A percentile compares a stretch with the other conserved stretches of the same genome.
These are phyloP conservation scores for Penicillium aurantiogriseum DNA, from an alignment of 2,329 filamentous ascomycete genomes.

Conservation along the genomic window DNA sequence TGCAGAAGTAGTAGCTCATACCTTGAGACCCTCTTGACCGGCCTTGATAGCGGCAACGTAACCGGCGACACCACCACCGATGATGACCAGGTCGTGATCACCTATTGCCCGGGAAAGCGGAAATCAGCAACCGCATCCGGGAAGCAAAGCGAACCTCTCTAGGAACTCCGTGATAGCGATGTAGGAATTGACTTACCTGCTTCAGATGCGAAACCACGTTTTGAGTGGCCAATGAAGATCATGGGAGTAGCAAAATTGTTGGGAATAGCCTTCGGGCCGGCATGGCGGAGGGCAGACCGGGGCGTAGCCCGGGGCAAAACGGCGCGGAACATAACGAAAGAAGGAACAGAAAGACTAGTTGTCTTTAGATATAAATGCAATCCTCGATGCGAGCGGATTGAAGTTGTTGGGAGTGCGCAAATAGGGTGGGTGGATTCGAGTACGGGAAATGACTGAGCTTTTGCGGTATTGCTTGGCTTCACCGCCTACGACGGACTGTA, in stretches of 20 bases:
- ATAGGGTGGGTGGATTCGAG: constrained; percentile 17
- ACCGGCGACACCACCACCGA: constrained; percentile 95
- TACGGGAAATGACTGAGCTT: constrained; percentile 26
- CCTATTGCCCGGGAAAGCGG: constrained; percentile 51
- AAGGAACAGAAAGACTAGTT: constrained; percentile 29
- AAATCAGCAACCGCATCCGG: constrained; percentile 24
- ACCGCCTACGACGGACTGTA: neutral
- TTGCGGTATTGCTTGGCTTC: constrained; percentile 27
- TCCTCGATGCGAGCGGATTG: constrained; percentile 27
- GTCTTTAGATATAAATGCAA: constrained; percentile 25
- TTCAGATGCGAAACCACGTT: constrained; percentile 58
- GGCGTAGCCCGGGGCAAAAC: constrained; percentile 51
- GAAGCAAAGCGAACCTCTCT: constrained; percentile 16
- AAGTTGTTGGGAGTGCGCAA: constrained; percentile 19
- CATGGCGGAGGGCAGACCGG: constrained; percentile 43
- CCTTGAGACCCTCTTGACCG: constrained; percentile 94
- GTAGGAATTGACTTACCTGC: constrained; percentile 36
- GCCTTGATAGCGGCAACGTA: constrained; percentile 99
- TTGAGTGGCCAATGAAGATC: constrained; percentile 49
- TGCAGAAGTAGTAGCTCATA: constrained; percentile 44
- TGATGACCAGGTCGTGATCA: constrained; percentile 95
- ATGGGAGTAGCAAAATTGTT: constrained; percentile 38
- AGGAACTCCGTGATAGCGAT: neutral
- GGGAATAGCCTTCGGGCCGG: constrained; percentile 36
- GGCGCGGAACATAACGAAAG: constrained; percentile 52